Percentiles rank a stretch among this genome's conserved stretches.
These are phyloP conservation scores for Biscogniauxia mediterranea DNA, from an alignment of 2,329 filamentous ascomycete genomes.

Conservation along the genomic window DNA sequence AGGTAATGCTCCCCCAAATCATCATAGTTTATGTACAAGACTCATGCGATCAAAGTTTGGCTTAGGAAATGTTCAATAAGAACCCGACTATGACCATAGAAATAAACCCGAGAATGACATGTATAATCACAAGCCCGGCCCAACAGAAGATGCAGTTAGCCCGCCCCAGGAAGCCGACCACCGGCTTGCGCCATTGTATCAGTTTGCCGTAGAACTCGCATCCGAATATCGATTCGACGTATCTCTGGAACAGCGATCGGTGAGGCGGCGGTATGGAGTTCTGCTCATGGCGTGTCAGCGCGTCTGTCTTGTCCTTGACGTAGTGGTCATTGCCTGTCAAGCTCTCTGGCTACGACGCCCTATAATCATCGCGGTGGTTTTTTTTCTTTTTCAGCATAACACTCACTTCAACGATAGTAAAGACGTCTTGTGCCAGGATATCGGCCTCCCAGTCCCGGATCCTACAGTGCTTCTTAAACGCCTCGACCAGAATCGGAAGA, in stretches of 20 bases:
- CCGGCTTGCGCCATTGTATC: conserved; percentile 3
- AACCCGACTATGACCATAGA: conserved; percentile 2
- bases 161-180: background rate
- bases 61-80: conserved; percentile 1
- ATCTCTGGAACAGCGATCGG: conserved; percentile 12
- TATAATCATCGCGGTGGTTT: background rate
- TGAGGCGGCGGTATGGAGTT: conserved; percentile 9
- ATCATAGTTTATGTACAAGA: no score
- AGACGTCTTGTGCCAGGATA: conserved; percentile 15
- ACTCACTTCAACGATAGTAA: conserved; percentile 14
- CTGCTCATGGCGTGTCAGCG: conserved; percentile 2
- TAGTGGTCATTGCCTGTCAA: no score
- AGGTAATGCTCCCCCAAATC: no score
- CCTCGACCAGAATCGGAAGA: conserved; percentile 3
- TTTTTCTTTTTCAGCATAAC: background rate
- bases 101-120: conserved; percentile 4
- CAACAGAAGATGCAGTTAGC: conserved; percentile 3
- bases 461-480: conserved; percentile 15
- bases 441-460: conserved; percentile 17
- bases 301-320: background rate
- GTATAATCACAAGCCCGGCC: conserved; percentile 6
- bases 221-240: conserved; percentile 14
- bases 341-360: no score
- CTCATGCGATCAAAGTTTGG: no score
- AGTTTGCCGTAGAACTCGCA: conserved; percentile 9